A percentile compares a stretch with the other conserved stretches of the same genome.
These are phyloP conservation scores for Fusarium continuum DNA, from an alignment of 2,329 filamentous ascomycete genomes.

Conservation along the genomic window DNA sequence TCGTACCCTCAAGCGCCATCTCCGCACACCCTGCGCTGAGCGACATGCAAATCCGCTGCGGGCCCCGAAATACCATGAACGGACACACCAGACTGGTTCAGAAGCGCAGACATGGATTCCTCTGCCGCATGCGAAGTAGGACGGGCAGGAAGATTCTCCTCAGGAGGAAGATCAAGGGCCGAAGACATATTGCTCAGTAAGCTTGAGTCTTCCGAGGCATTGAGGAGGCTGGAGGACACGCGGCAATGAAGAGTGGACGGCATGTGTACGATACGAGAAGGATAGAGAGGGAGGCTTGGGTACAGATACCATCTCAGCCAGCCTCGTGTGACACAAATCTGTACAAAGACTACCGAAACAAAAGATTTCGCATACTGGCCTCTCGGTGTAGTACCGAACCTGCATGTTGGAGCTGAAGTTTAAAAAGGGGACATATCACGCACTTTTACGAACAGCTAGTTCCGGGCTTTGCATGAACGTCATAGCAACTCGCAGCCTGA, in stretches of 20 bases:
- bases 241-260: slow-evolving; percentile 3
- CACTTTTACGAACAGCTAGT: slow-evolving; percentile 8
- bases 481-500: background rate
- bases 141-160: slow-evolving; percentile 63
- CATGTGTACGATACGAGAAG: slow-evolving; percentile 39
- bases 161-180: slow-evolving; percentile 62
- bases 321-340: slow-evolving; percentile 33
- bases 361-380: slow-evolving; percentile 5
- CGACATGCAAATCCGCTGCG: slow-evolving; percentile 64
- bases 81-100: slow-evolving; percentile 63
- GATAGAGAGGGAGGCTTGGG: slow-evolving; percentile 19
- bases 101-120: slow-evolving; percentile 68
- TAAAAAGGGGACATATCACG: background rate
- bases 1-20: slow-evolving; percentile 58
- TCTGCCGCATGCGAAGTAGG: slow-evolving; percentile 60
- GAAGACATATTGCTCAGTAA: slow-evolving; percentile 50
- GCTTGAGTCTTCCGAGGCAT: background rate
- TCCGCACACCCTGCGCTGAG: slow-evolving; percentile 63
- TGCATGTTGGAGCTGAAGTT: slow-evolving; percentile 9
- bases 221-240: slow-evolving; percentile 4
- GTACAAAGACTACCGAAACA: slow-evolving; percentile 35
- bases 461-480: background rate
- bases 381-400: slow-evolving; percentile 13
- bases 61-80: slow-evolving; percentile 67
- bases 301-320: background rate